Conservation (phyloP, 2,329 filamentous ascomycete species). For the Juglanconis sp. region DNA sequence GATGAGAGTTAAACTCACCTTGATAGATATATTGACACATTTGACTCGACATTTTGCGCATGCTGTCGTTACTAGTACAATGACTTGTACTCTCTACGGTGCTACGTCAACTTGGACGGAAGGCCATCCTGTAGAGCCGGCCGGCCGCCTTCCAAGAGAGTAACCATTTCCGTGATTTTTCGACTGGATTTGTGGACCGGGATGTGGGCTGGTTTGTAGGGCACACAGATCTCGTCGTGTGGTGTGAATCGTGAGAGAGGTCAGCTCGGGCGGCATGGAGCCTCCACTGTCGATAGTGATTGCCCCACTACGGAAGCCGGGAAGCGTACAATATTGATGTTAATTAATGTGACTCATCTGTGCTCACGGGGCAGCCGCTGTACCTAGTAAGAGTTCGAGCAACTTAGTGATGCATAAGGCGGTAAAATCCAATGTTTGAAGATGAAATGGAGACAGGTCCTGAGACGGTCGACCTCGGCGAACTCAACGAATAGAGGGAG, state of each 20-base stretch:
- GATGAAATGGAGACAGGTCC: no score
- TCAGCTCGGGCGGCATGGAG: background rate
- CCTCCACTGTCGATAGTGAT: background rate
- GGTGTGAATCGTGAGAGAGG: background rate
- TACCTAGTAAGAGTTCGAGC: no score
- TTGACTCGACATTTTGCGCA: no score
- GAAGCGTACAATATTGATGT: background rate
- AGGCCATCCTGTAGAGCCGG: background rate
- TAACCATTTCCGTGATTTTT: background rate
- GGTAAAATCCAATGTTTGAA: no score
- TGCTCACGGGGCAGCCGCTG: background rate
- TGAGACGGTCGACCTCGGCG: no score
- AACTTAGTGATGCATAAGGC: no score
- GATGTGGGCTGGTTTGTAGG: background rate
- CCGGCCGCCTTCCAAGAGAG: background rate
- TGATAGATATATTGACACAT: no score
- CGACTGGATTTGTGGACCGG: background rate
- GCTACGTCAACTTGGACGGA: background rate
- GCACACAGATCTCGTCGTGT: background rate
- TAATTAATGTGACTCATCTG: background rate
- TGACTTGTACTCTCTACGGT: no score
- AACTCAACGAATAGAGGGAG: no score
- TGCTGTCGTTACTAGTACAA: no score
- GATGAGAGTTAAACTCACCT: no score
- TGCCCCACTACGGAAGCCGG: background rate